Percentiles rank a stretch among this genome's conserved stretches.
Conservation (phyloP, 2,329 filamentous ascomycete genomes). For the Podosphaera aphanis region DNA sequence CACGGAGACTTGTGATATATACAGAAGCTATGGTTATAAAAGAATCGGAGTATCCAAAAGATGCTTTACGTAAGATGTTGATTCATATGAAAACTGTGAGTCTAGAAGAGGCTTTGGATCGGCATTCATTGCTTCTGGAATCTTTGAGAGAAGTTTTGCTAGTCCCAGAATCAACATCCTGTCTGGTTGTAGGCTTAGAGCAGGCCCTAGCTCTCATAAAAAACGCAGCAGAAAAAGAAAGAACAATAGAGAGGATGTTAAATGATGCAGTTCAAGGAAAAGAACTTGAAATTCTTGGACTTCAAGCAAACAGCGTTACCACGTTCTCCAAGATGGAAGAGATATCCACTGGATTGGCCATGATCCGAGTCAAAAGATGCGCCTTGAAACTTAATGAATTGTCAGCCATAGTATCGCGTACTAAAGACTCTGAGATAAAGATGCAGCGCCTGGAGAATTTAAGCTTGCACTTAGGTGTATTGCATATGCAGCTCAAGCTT, state of each 20-base stretch:
- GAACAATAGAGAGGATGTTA: neutral
- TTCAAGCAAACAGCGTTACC: neutral
- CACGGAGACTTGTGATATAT: neutral
- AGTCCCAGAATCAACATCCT: neutral
- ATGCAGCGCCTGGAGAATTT: neutral
- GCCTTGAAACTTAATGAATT: neutral
- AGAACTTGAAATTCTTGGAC: neutral
- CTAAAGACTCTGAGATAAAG: neutral
- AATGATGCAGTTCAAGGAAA: neutral
- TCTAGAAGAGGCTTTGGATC: neutral
- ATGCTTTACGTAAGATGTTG: slow-evolving; percentile 1
- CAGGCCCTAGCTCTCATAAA: neutral
- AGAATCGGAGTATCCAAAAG: slow-evolving; percentile 1
- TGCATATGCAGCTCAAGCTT: neutral
- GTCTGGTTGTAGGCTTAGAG: neutral
- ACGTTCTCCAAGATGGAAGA: neutral
- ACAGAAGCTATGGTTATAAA: neutral
- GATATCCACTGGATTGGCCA: neutral
- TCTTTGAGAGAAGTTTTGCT: neutral
- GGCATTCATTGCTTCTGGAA: neutral
- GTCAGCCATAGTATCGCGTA: neutral
- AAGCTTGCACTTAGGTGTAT: neutral
- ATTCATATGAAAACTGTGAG: neutral
- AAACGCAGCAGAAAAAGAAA: neutral
- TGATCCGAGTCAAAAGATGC: neutral